Evolutionary conservation across 192 early-diverging fungal species (phyloP).

Genomic region (Coemansia sp.): DNA sequence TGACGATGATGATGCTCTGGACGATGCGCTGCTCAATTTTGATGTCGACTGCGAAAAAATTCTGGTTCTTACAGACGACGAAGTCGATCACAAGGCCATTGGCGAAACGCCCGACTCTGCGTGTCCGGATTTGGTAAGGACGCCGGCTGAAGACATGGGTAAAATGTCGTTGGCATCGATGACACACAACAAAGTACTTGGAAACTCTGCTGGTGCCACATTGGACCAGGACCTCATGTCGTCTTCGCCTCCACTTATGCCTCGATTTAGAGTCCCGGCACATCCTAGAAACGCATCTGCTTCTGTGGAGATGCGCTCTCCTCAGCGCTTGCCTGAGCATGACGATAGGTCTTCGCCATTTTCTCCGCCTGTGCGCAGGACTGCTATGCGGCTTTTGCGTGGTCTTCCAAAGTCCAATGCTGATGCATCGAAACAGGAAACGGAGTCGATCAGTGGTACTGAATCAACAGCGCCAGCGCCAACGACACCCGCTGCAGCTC

Average conservation of each 20-base stretch:
- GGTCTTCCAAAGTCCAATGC: neutral
- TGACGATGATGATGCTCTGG: conserved; percentile 19
- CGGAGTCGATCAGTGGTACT: neutral
- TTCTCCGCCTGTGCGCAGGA: conserved; percentile 11
- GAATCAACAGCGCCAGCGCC: neutral
- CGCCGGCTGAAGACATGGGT: neutral
- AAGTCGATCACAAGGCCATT: neutral
- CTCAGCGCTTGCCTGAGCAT: neutral
- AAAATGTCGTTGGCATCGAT: neutral
- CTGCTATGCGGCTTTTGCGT: conserved; percentile 12
- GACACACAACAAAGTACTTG: neutral
- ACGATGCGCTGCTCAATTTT: conserved; percentile 18
- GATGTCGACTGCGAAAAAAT: conserved; percentile 31
- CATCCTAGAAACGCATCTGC: neutral
- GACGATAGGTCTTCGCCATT: neutral
- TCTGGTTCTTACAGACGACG: conserved; percentile 33
- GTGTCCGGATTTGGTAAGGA: neutral
- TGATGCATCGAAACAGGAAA: neutral
- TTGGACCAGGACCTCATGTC: conserved; percentile 14
- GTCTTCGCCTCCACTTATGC: conserved; percentile 13
- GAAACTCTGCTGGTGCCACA: neutral
- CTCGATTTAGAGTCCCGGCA: neutral
- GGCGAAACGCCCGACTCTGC: neutral
- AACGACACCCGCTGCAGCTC: neutral
- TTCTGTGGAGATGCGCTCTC: neutral